Percentiles rank a stretch among this genome's conserved stretches.
phyloP scores from a whole-genome alignment of 176 grass and related monocot species.

The Zizania latifolia region DNA sequence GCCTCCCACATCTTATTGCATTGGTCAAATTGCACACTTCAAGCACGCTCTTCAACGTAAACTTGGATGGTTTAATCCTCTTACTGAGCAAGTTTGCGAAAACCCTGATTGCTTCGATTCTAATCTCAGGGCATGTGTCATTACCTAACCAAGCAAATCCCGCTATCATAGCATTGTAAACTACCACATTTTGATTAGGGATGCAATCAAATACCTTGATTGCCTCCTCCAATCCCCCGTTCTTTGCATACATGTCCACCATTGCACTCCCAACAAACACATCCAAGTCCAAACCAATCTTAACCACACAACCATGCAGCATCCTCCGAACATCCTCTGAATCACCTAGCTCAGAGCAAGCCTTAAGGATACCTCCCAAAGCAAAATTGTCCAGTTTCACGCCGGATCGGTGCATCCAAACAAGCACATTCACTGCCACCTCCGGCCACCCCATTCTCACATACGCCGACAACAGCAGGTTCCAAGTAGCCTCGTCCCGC shows the following conservation, averaged over 20 bases:
- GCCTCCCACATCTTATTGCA: conserved; percentile 48
- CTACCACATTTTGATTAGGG: conserved; percentile 47
- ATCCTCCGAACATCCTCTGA: conserved; percentile 53
- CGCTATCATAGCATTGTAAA: conserved; percentile 83
- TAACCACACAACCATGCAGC: conserved; percentile 70
- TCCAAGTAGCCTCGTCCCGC: conserved; percentile 64
- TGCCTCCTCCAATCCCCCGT: conserved; percentile 72
- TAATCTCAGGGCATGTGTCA: conserved; percentile 40
- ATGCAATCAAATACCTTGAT: conserved; percentile 72
- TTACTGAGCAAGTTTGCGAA: conserved; percentile 50
- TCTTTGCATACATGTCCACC: conserved; percentile 77
- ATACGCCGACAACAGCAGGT: conserved; percentile 52
- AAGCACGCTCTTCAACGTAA: conserved; percentile 66
- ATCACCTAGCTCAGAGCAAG: conserved; percentile 41
- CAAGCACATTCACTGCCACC: conserved; percentile 59
- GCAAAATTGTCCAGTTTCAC: conserved; percentile 58
- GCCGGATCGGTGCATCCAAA: conserved; percentile 75
- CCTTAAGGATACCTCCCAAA: conserved; percentile 55
- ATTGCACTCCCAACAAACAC: conserved; percentile 66
- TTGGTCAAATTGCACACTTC: conserved; percentile 60
- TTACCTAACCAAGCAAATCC: conserved; percentile 68
- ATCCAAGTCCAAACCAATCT: conserved; percentile 76
- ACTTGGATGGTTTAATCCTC: conserved; percentile 56
- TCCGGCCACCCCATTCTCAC: conserved; percentile 53
- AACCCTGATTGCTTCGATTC: conserved; percentile 45